phyloP scores from a whole-genome alignment of 352 stramenopile species.

The Thalassiosira oceanica region DNA sequence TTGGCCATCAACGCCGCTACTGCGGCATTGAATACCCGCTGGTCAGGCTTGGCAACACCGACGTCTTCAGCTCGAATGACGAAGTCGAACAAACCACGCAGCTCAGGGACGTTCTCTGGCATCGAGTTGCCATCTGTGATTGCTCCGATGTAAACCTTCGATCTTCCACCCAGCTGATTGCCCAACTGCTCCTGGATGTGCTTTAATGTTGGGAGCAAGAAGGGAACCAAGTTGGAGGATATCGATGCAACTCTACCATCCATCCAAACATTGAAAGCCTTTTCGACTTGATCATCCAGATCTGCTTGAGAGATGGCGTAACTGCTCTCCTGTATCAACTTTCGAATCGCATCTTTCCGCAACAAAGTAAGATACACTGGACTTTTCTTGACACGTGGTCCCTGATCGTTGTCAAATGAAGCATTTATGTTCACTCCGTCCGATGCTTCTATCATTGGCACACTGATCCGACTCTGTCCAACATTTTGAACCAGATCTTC shows the following conservation, averaged over 20 bases:
- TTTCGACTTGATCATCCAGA: constrained; percentile 37
- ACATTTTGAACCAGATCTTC: constrained; percentile 20
- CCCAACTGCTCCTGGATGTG: constrained; percentile 22
- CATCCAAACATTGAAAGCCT: constrained; percentile 64
- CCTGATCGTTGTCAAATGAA: constrained; percentile 1
- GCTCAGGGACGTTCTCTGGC: constrained; percentile 36
- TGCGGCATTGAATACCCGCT: constrained; percentile 59
- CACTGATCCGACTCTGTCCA: constrained; percentile 6
- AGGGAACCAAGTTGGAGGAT: constrained; percentile 43
- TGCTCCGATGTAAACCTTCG: constrained; percentile 66
- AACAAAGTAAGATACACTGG: constrained; percentile 65
- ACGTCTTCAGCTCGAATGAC: constrained; percentile 71
- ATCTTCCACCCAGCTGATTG: constrained; percentile 4
- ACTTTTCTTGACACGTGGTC: constrained; percentile 13
- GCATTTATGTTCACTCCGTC: constrained; percentile 17
- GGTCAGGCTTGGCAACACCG: constrained; percentile 67
- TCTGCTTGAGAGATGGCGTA: constrained; percentile 2
- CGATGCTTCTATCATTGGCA: background rate
- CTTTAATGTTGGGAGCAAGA: constrained; percentile 36
- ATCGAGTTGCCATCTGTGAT: constrained; percentile 80
- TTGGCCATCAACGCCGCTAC: constrained; percentile 30
- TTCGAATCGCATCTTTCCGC: constrained; percentile 64
- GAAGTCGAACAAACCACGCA: constrained; percentile 69
- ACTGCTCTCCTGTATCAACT: background rate
- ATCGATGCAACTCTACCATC: constrained; percentile 60